Base-by-base conservation (phyloP, 768 basidiomycete genomes). In the Suillus brevipes region DNA sequence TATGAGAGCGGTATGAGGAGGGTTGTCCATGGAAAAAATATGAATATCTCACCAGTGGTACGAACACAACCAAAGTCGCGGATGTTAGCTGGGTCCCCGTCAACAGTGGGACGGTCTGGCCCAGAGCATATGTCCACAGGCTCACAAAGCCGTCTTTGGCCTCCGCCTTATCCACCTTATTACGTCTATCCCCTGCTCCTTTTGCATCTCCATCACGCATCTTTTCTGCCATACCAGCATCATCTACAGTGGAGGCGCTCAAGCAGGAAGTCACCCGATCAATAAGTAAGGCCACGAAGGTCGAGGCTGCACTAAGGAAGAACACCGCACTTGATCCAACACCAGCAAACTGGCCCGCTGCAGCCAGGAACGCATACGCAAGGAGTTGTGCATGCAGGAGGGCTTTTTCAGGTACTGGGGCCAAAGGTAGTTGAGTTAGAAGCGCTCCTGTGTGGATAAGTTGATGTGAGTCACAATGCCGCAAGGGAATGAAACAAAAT, bases 21-120 rank as follows among this genome's bases (percentile, higher is more conserved):
- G 61, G n/a, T 8, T 1, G 6, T 5, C 23, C 25, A 60, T 25
- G 23, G 12, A 37, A 49, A 62, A 31, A 31, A 36, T 16, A 25
- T 14, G 14, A 16, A n/a, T 25, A 16, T 77, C 85, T 60, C 67
- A 91, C 91, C 71, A 97, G 77, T 8, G 97, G 97, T 0, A 97
- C 93, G 71, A 99, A 97, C 25, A 98, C 90, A 53, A 96, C 92
- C 50, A 93, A 69, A 4, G 90, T 86, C 6, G 87, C 82, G 49
- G 84, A 74, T 45, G 87, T 72, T 40, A 92, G 71, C 69, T 91
- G 81, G 0, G 83, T 76, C 25, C 90, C 89, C 0, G 84, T 79
- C 12, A 87, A 71, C 31, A 92, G 73, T 9, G 87, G 87, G 50
- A 85, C 72, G 13, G 79, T 64, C 76, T 86, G 84, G 0, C 83